phyloP scores from a whole-genome alignment of 371 early-diverging fungal species.

The Batrachochytrium dendrobatidis region DNA sequence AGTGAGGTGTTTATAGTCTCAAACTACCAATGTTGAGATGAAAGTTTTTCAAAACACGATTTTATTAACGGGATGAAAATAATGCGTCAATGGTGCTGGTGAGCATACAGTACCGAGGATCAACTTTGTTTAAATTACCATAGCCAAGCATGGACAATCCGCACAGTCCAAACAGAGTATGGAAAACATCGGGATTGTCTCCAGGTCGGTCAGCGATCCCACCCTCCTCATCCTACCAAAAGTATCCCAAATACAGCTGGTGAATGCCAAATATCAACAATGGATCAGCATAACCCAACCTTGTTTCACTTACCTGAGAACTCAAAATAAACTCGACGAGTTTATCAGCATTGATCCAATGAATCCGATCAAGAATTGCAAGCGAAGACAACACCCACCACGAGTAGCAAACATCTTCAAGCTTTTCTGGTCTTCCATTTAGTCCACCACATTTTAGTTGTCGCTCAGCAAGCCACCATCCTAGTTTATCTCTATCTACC shows the following conservation, averaged over 20 bases:
- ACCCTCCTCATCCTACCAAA: conserved; percentile 74
- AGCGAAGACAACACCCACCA: conserved; percentile 97
- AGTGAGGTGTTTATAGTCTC: too few species aligned
- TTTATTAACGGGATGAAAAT: background rate
- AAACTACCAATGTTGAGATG: too few species aligned
- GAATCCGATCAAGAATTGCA: conserved; percentile 67
- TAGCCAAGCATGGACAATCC: conserved; percentile 81
- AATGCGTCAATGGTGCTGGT: conserved; percentile 56
- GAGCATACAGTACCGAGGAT: conserved; percentile 94
- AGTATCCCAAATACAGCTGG: background rate
- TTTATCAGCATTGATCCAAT: conserved; percentile 81
- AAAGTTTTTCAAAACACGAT: too few species aligned
- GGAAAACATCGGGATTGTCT: conserved; percentile 92
- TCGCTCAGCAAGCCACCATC: conserved; percentile 90
- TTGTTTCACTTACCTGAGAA: conserved; percentile 56
- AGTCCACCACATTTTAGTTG: conserved; percentile 93
- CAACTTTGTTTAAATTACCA: conserved; percentile 60
- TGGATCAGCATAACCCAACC: background rate
- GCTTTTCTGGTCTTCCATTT: conserved; percentile 95
- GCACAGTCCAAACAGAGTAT: conserved; percentile 92
- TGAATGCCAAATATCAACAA: background rate
- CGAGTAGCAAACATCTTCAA: conserved; percentile 98
- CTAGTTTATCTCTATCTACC: conserved; percentile 59
- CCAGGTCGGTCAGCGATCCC: conserved; percentile 95
- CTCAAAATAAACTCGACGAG: conserved; percentile 74